These are phyloP conservation scores for Oxytropis ochrocephala DNA, from an alignment of 306 rosid species.

Conservation along the genomic window DNA sequence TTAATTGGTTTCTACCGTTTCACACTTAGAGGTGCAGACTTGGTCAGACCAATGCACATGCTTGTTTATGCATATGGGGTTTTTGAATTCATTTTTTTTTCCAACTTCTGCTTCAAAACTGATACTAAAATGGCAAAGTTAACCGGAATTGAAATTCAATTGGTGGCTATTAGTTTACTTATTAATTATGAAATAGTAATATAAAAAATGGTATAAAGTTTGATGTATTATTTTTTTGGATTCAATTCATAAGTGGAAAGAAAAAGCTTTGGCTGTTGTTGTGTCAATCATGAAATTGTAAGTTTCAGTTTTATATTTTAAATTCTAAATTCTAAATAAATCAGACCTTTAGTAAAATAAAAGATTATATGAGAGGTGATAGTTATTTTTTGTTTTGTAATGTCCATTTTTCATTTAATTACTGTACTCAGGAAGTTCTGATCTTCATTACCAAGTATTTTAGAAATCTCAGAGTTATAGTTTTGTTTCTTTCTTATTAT, in stretches of 20 bases:
- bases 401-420: neutral
- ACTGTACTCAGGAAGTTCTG: neutral
- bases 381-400: neutral
- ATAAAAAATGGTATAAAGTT: neutral
- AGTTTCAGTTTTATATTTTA: neutral
- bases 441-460: neutral
- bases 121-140: slow-evolving; percentile 10
- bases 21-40: neutral
- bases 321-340: too few relatives aligned
- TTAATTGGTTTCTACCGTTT: slow-evolving; percentile 2
- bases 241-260: neutral
- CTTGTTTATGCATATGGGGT: slow-evolving; percentile 1
- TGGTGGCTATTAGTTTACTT: slow-evolving; percentile 9
- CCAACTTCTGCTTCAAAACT: neutral
- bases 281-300: neutral
- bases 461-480: neutral
- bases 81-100: slow-evolving; percentile 2
- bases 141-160: slow-evolving; percentile 3
- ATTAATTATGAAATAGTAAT: neutral
- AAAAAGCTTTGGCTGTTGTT: neutral
- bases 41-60: slow-evolving; percentile 1
- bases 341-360: neutral
- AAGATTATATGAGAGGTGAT: neutral
- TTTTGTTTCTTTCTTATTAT: slow-evolving; percentile 3
- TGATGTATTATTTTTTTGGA: neutral